Evolutionary conservation across 148 eudicot genomes (phyloP).

Genomic region (Polygonum maritimum): DNA sequence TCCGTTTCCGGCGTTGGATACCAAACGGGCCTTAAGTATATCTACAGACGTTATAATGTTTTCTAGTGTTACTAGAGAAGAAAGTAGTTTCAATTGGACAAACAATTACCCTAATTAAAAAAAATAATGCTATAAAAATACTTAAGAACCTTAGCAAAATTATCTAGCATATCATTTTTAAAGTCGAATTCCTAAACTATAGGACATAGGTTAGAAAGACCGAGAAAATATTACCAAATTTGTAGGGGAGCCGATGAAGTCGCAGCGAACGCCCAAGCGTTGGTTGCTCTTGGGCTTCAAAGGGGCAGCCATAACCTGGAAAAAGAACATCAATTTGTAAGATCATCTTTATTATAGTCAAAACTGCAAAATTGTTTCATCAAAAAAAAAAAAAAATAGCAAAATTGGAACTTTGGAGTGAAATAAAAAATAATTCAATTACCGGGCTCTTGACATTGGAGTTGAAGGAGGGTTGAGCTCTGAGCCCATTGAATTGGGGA

Average conservation of each 20-base stretch:
- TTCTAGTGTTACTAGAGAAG: too few relatives aligned
- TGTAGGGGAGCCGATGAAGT: conserved; percentile 89
- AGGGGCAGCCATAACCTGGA: conserved; percentile 54
- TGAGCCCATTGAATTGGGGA: conserved; percentile 60
- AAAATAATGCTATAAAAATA: neutral
- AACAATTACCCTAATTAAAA: neutral
- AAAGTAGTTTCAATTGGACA: too few relatives aligned
- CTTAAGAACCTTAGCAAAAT: neutral
- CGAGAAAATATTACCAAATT: conserved; percentile 49
- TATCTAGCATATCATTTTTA: neutral
- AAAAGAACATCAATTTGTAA: neutral
- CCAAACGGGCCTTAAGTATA: too few relatives aligned
- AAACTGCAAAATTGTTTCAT: too few relatives aligned
- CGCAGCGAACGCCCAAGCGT: conserved; percentile 78
- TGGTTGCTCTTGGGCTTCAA: conserved; percentile 48
- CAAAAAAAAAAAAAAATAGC: too few relatives aligned
- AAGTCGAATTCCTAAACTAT: too few relatives aligned
- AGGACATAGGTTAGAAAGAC: too few relatives aligned
- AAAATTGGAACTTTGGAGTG: neutral
- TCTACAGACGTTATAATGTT: neutral
- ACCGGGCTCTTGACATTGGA: conserved; percentile 53
- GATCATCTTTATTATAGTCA: neutral
- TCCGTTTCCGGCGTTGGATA: too few relatives aligned
- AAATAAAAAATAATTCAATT: conserved; percentile 6
- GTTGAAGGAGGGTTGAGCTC: conserved; percentile 28